A percentile compares a stretch with the other conserved stretches of the same genome.
Evolutionary conservation across 2,329 filamentous ascomycete species (phyloP).

Genomic region (Sporothrix schenckii): DNA sequence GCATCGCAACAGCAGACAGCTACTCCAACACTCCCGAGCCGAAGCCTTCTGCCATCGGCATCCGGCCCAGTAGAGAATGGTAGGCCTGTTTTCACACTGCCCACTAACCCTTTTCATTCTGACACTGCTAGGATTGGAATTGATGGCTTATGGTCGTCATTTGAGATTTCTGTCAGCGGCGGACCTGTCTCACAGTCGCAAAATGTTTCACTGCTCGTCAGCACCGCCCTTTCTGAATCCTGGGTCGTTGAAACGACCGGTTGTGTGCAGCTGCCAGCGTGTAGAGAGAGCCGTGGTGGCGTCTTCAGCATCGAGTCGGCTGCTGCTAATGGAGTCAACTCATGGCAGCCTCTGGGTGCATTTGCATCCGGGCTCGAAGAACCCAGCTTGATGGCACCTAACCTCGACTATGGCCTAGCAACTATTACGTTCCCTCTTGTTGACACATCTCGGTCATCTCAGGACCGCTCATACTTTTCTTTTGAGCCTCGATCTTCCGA

Average conservation of each 20-base stretch:
- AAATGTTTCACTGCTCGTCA: conserved; percentile 60
- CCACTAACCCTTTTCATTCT: neutral
- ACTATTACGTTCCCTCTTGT: conserved; percentile 30
- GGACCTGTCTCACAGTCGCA: conserved; percentile 40
- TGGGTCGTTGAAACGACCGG: conserved; percentile 70
- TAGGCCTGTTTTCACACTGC: neutral
- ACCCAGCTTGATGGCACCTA: conserved; percentile 55
- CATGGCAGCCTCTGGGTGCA: conserved; percentile 62
- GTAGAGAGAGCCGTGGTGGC: conserved; percentile 60
- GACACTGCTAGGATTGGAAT: conserved; percentile 57
- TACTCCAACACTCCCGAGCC: neutral
- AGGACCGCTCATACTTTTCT: conserved; percentile 41
- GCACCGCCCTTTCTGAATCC: conserved; percentile 70
- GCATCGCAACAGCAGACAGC: neutral
- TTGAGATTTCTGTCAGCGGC: conserved; percentile 60
- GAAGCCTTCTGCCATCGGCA: neutral
- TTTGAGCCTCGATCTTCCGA: conserved; percentile 38
- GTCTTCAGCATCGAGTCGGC: conserved; percentile 60
- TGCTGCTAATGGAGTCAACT: conserved; percentile 39
- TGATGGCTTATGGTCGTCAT: conserved; percentile 73
- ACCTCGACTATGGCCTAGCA: conserved; percentile 67
- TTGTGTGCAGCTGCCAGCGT: conserved; percentile 63
- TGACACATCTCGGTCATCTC: neutral
- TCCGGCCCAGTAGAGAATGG: neutral
- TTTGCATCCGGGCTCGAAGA: conserved; percentile 64